Conservation (phyloP, 2,329 filamentous ascomycete species). For the Trichoderma sp. region DNA sequence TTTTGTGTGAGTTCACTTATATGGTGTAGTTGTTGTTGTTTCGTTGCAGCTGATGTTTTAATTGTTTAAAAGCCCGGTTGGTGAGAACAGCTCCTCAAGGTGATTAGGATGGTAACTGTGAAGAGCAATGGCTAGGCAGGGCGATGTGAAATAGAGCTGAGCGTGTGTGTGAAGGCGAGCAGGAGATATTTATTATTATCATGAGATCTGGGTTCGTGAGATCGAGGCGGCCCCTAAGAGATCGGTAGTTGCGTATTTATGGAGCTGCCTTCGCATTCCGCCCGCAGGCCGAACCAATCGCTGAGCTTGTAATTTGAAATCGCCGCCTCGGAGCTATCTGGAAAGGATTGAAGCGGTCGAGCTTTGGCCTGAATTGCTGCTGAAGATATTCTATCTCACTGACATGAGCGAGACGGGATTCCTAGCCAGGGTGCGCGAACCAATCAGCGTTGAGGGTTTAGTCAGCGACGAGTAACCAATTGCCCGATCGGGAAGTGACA, state of each 20-base stretch:
- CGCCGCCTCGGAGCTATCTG: neutral
- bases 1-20: neutral
- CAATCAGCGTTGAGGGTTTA: slow-evolving; percentile 34
- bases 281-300: slow-evolving; percentile 18
- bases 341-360: neutral
- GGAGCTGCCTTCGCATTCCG: neutral
- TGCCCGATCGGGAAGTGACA: slow-evolving; percentile 1
- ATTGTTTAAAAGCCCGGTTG: neutral
- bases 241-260: neutral
- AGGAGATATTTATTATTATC: slow-evolving; percentile 14
- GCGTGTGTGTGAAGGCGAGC: neutral
- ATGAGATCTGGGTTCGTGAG: slow-evolving; percentile 9
- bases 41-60: neutral
- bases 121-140: neutral
- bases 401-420: neutral
- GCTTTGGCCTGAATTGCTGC: neutral
- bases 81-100: neutral
- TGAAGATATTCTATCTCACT: neutral
- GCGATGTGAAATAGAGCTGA: neutral
- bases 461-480: slow-evolving; percentile 31
- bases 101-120: neutral
- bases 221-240: neutral
- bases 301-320: slow-evolving; percentile 14
- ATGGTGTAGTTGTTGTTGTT: neutral
- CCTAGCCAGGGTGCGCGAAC: slow-evolving; percentile 6